These are phyloP conservation scores for Microthlaspi erraticum DNA, from an alignment of 345 rosid genomes.

Conservation along the genomic window DNA sequence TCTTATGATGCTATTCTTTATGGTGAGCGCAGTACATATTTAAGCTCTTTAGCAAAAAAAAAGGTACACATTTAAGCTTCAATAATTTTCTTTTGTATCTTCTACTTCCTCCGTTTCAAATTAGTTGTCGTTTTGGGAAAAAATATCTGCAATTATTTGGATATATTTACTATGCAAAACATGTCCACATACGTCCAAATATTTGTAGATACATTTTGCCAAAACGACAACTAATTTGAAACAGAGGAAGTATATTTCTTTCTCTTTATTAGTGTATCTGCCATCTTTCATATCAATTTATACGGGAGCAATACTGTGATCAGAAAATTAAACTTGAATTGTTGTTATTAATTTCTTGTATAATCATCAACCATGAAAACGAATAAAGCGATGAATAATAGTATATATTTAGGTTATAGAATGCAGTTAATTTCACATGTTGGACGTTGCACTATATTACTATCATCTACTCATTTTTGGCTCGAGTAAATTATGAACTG, in stretches of 20 bases:
- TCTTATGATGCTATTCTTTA: slow-evolving; percentile 41
- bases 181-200: too few species aligned
- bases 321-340: slow-evolving; percentile 27
- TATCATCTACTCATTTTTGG: neutral
- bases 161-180: too few species aligned
- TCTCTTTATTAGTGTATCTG: slow-evolving; percentile 34
- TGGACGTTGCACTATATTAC: neutral
- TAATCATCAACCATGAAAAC: slow-evolving; percentile 1
- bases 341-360: neutral
- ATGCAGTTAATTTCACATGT: neutral
- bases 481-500: neutral
- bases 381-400: neutral
- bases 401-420: neutral
- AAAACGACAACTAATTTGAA: too few species aligned
- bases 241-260: too few species aligned
- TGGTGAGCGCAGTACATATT: slow-evolving; percentile 39
- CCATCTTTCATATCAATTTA: slow-evolving; percentile 39
- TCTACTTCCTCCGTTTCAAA: neutral
- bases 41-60: neutral
- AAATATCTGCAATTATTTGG: too few species aligned
- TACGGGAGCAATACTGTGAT: slow-evolving; percentile 33
- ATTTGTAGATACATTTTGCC: too few species aligned
- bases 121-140: too few species aligned
- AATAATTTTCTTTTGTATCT: slow-evolving; percentile 19
- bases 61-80: slow-evolving; percentile 35